phyloP scores from a whole-genome alignment of 306 rosid species.

The Begonia fuchsioides region DNA sequence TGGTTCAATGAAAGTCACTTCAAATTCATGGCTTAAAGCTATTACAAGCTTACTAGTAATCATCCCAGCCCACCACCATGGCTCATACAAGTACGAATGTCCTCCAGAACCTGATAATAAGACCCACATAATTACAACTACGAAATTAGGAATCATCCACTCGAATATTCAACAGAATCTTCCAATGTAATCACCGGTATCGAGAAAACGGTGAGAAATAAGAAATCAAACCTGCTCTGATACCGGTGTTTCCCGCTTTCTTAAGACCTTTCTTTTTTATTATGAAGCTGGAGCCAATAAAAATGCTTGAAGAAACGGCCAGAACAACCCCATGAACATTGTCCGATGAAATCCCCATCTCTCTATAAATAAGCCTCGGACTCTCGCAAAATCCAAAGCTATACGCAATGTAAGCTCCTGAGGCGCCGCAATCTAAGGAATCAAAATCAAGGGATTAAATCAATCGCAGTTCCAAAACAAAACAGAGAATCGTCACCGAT shows the following conservation, averaged over 20 bases:
- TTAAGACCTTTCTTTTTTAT: constrained; percentile 78
- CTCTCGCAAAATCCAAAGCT: constrained; percentile 16
- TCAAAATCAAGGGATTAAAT: neutral
- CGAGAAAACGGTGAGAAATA: too few species aligned
- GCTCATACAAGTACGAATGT: constrained; percentile 61
- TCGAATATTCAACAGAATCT: too few species aligned
- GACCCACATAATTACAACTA: constrained; percentile 4
- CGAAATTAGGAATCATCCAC: neutral
- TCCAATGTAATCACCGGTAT: too few species aligned
- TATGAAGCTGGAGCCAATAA: constrained; percentile 79
- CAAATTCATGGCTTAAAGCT: neutral
- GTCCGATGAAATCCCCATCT: constrained; percentile 33
- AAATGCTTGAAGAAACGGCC: constrained; percentile 78
- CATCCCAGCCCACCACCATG: constrained; percentile 95
- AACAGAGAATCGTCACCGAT: neutral
- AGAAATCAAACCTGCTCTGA: constrained; percentile 60
- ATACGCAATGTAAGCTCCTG: constrained; percentile 10
- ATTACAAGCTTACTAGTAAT: constrained; percentile 43
- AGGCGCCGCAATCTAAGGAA: neutral
- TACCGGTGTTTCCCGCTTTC: constrained; percentile 48
- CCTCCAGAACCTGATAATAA: constrained; percentile 64
- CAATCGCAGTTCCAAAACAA: neutral
- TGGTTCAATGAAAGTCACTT: neutral
- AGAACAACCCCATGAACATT: constrained; percentile 51
- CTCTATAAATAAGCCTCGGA: too few species aligned